Conservation (phyloP, 2,329 filamentous ascomycete genomes). For the Colletotrichum tanaceti region DNA sequence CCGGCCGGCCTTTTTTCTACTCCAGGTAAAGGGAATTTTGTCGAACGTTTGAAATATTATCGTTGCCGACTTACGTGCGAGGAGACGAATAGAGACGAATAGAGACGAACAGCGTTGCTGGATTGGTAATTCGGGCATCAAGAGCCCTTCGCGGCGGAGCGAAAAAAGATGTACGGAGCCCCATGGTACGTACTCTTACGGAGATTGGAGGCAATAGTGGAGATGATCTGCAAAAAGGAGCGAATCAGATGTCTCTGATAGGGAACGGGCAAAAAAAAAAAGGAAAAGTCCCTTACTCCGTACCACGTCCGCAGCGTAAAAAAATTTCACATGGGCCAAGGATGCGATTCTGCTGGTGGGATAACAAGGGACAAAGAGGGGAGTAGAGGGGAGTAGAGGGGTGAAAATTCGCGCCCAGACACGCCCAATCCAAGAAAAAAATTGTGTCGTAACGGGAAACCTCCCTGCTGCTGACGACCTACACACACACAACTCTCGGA, state of each 20-base stretch:
- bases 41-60: too few species aligned
- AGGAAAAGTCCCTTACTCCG: conserved; percentile 1
- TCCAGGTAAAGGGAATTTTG: background rate
- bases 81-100: background rate
- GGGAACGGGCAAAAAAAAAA: conserved; percentile 20
- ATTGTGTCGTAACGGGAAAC: conserved; percentile 27
- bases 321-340: conserved; percentile 43
- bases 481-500: conserved; percentile 31
- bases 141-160: conserved; percentile 26
- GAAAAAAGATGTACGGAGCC: conserved; percentile 37
- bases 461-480: conserved; percentile 20
- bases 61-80: background rate
- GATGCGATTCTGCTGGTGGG: conserved; percentile 41
- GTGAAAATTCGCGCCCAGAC: conserved; percentile 24
- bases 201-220: conserved; percentile 5
- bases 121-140: conserved; percentile 39
- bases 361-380: conserved; percentile 32
- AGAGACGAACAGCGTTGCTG: background rate
- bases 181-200: conserved; percentile 31
- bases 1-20: background rate
- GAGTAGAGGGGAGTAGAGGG: conserved; percentile 3
- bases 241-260: conserved; percentile 35
- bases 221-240: background rate
- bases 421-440: conserved; percentile 39
- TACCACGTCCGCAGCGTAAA: conserved; percentile 14